Evolutionary conservation across 140 eudicot species (phyloP).

Genomic region (Stevia rebaudiana): DNA sequence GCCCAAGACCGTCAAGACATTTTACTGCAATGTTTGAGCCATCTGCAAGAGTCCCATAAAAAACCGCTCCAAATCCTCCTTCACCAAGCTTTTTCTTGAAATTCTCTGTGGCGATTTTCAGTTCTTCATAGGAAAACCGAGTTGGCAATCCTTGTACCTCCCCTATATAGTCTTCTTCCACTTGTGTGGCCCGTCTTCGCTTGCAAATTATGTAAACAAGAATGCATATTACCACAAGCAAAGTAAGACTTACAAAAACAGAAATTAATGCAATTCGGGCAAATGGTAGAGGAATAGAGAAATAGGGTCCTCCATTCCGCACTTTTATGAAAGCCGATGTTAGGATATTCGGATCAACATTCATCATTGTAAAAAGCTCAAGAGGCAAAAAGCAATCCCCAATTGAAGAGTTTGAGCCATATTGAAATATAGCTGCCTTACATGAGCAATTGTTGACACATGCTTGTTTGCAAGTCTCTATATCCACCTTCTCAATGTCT

Average conservation of each 20-base stretch:
- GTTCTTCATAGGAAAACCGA: not conserved
- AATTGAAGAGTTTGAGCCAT: not conserved
- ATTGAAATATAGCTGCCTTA: conserved; percentile 31
- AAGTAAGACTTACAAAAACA: not conserved
- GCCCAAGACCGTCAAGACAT: not conserved
- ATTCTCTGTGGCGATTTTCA: not conserved
- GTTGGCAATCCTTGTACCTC: not conserved
- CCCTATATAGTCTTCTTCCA: not conserved
- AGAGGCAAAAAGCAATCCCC: conserved; percentile 31
- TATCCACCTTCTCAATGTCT: conserved; percentile 12
- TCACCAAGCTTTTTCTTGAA: not conserved
- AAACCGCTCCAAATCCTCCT: not conserved
- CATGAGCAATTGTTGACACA: conserved; percentile 36
- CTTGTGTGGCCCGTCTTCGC: not conserved
- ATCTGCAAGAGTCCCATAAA: not conserved
- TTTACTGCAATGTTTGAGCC: not conserved
- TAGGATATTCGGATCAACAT: not conserved
- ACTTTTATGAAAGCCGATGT: conserved; percentile 21
- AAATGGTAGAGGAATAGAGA: not conserved
- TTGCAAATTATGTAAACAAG: not conserved
- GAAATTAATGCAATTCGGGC: not conserved
- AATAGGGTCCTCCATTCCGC: conserved; percentile 1
- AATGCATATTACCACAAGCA: not conserved
- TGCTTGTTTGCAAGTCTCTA: conserved; percentile 29
- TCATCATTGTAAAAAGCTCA: conserved; percentile 27